These are phyloP conservation scores for Heracleum sosnowskyi DNA, from an alignment of 129 eudicot genomes.

Conservation along the genomic window DNA sequence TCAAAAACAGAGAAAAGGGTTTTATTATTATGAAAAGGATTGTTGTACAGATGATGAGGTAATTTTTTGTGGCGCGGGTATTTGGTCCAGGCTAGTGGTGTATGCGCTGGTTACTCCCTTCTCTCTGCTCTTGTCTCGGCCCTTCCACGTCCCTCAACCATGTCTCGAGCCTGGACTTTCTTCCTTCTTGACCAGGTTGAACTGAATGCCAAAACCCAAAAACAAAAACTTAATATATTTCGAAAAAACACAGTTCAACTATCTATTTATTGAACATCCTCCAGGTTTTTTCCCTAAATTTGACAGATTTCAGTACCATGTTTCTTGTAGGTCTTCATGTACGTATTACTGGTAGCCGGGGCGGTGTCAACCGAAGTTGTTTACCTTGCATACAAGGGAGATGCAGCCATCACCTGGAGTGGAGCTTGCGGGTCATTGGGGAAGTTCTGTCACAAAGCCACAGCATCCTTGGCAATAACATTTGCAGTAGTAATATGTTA, in stretches of 20 bases:
- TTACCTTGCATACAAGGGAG: constrained; percentile 77
- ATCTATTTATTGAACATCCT: not conserved
- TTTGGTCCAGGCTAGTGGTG: constrained; percentile 81
- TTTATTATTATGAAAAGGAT: no score
- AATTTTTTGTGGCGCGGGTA: constrained; percentile 33
- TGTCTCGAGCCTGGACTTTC: constrained; percentile 87
- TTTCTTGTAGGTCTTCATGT: constrained; percentile 50
- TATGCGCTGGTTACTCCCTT: constrained; percentile 92
- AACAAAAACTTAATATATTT: not conserved
- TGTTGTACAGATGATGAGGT: not conserved
- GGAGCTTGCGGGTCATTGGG: constrained; percentile 60
- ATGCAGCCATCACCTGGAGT: constrained; percentile 68
- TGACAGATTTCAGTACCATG: not conserved
- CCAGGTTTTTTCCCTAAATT: not conserved
- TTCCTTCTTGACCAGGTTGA: constrained; percentile 87
- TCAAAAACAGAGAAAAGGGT: no score
- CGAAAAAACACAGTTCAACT: not conserved
- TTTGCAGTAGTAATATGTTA: constrained; percentile 61
- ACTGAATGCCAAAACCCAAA: not conserved
- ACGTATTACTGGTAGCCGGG: constrained; percentile 62
- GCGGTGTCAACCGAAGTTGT: constrained; percentile 74
- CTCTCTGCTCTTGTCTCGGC: constrained; percentile 75
- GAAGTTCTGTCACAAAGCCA: constrained; percentile 65
- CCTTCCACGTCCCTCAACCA: constrained; percentile 75
- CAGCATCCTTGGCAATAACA: constrained; percentile 56